phyloP scores from a whole-genome alignment of 768 basidiomycete species.

The Agrocybe praecox region DNA sequence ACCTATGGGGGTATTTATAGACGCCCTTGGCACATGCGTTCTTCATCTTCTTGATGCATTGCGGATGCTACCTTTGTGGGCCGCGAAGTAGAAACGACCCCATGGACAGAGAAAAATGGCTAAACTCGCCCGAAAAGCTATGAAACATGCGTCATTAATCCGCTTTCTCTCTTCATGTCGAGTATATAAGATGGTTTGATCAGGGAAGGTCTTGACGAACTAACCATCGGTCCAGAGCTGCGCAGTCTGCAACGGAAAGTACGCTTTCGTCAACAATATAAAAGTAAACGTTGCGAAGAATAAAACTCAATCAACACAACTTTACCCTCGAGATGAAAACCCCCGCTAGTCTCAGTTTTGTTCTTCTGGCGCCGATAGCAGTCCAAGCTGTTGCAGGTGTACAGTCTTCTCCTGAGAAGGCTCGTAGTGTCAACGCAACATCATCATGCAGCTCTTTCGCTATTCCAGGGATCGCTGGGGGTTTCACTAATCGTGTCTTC shows the following conservation, averaged over 20 bases:
- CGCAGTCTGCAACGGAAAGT: too few species aligned
- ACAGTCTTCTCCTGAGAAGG: not conserved
- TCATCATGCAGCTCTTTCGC: not conserved
- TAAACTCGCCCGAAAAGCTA: too few species aligned
- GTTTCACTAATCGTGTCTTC: conserved; percentile 4
- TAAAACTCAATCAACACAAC: not conserved
- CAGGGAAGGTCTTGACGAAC: not conserved
- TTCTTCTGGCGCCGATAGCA: not conserved
- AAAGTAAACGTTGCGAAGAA: not conserved
- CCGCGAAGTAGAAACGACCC: not conserved
- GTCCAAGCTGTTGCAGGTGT: not conserved
- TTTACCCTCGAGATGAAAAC: not conserved
- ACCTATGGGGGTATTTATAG: not conserved
- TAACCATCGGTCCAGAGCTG: not conserved
- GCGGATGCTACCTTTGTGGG: not conserved
- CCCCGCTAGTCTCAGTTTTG: not conserved
- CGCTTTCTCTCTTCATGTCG: too few species aligned
- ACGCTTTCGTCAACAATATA: not conserved
- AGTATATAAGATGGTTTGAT: not conserved
- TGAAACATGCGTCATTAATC: too few species aligned
- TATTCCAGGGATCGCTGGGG: conserved; percentile 3
- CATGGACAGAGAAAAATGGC: not conserved
- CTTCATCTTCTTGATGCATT: not conserved
- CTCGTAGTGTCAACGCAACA: not conserved
- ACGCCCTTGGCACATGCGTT: not conserved